Evolutionary conservation across 768 basidiomycete species (phyloP).

Genomic region (Boletus vinaceobasis): DNA sequence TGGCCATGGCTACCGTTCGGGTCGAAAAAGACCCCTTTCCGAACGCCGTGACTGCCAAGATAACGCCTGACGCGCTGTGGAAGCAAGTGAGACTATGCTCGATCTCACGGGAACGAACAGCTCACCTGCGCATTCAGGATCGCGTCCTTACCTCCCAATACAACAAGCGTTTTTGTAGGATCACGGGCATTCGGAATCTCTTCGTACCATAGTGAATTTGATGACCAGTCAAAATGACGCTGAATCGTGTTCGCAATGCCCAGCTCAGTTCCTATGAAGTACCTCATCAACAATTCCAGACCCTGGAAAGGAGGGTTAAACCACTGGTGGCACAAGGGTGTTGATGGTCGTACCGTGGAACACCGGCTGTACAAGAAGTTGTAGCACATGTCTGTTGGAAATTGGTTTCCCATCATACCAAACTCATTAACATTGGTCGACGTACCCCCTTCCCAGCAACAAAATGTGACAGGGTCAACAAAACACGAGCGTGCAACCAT

Average conservation of each 20-base stretch:
- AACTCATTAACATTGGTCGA: conserved; percentile 6
- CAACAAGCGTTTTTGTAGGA: conserved; percentile 60
- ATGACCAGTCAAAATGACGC: conserved; percentile 80
- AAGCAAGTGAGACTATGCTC: not conserved
- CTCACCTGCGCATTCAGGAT: conserved; percentile 73
- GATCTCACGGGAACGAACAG: not conserved
- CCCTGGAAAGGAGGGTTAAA: conserved; percentile 43
- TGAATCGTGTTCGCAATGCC: conserved; percentile 85
- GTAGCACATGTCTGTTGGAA: conserved; percentile 71
- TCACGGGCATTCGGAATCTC: conserved; percentile 81
- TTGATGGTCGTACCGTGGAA: conserved; percentile 44
- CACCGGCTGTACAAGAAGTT: conserved; percentile 82
- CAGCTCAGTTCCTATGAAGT: conserved; percentile 84
- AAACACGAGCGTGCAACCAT: conserved; percentile 78
- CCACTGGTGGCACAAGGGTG: conserved; percentile 1
- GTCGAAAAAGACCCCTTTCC: conserved; percentile 63
- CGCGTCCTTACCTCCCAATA: conserved; percentile 79
- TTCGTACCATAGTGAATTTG: conserved; percentile 87
- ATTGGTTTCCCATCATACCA: not conserved
- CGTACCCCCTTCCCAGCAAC: conserved; percentile 90
- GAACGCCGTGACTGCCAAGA: conserved; percentile 69
- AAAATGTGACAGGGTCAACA: conserved; percentile 87
- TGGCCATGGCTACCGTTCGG: conserved; percentile 61
- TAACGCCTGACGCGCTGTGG: conserved; percentile 68
- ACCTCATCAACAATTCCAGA: conserved; percentile 76